Base-by-base conservation (phyloP, 768 basidiomycete species). In the Panaeolus cyanescens region DNA sequence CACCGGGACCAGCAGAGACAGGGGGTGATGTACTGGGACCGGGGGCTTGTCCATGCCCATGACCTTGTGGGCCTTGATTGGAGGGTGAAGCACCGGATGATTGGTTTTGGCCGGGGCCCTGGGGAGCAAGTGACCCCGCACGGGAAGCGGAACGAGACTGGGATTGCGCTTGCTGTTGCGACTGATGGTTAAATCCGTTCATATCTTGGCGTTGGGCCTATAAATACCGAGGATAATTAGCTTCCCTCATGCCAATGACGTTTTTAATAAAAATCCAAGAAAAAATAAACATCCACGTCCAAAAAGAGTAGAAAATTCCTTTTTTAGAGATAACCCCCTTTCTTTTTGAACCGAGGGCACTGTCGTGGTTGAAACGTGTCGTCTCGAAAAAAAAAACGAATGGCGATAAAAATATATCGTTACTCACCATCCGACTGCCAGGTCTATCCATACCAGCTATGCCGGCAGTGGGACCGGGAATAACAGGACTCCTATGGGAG, bases 401-500 rank as follows among this genome's bases (percentile, higher is more conserved):
- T n/a, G n/a, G n/a, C n/a, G 59, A 42, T 32, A 62, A 55, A 61
- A 50, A 25, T 28, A 22, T 17, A 50, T 33, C 40, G 28, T 1
- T 33, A 62, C 65, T 33, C 59, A 67, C 68, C 56, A 68, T 60
- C 32, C 68, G 61, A 58, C 68, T 68, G 17, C 64, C 65, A 6
- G 68, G 68, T n/a, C 70, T 57, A 53, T 70, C 66, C 42, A 60
- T 64, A 22, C 61, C 62, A 19, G 62, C 55, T 61, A 70, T 62
- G 56, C 63, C 62, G 8, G 60, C 65, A 59, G 62, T 65, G 28
- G 67, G 59, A n/a, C 65, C 66, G 0, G 71, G 70, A 40, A 72
- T 71, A 8, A 68, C 70, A 9, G 73, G 73, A 4, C 74, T 72
- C 30, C 72, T 70, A 61, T 73, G 74, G 1, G 74, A 69, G 30